phyloP scores from a whole-genome alignment of 768 basidiomycete genomes.

The Fomitopsis pulvina region DNA sequence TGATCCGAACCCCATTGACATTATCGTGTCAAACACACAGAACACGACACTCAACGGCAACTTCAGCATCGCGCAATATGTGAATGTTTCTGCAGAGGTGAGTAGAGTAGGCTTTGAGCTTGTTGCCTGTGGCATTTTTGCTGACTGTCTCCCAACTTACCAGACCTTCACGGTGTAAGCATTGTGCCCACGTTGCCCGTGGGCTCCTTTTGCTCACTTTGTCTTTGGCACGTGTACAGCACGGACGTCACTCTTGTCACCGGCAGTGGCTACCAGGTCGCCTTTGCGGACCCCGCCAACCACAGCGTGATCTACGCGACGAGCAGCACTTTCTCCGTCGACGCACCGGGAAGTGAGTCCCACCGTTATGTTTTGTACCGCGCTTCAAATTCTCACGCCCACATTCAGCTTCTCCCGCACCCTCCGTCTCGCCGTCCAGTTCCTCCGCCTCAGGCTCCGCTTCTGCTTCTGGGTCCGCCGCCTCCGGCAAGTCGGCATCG shows the following conservation, averaged over 20 bases:
- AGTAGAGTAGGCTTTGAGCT: too few species aligned
- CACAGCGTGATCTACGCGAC: slow-evolving; percentile 25
- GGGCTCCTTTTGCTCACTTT: not conserved
- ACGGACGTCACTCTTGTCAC: slow-evolving; percentile 30
- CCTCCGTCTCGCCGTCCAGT: slow-evolving; percentile 6
- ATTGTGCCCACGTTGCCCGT: not conserved
- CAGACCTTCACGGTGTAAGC: slow-evolving; percentile 15
- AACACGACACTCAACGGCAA: slow-evolving; percentile 28
- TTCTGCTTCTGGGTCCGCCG: not conserved
- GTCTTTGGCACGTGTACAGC: slow-evolving; percentile 9
- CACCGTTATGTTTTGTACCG: not conserved
- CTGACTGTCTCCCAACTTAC: not conserved
- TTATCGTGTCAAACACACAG: slow-evolving; percentile 27
- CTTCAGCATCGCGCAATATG: slow-evolving; percentile 28
- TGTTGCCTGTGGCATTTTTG: not conserved
- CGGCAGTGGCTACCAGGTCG: slow-evolving; percentile 26
- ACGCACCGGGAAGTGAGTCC: slow-evolving; percentile 30
- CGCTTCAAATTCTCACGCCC: slow-evolving; percentile 7
- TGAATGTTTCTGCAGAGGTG: slow-evolving; percentile 24
- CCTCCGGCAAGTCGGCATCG: slow-evolving; percentile 11
- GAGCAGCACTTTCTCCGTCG: slow-evolving; percentile 28
- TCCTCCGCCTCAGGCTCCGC: slow-evolving; percentile 10
- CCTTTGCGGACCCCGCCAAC: slow-evolving; percentile 30
- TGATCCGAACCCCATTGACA: slow-evolving; percentile 28
- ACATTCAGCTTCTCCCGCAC: slow-evolving; percentile 15